Percentiles rank a stretch among this genome's conserved stretches.
phyloP scores from a whole-genome alignment of 2,329 filamentous ascomycete genomes.

The Colletotrichum lindemuthianum region DNA sequence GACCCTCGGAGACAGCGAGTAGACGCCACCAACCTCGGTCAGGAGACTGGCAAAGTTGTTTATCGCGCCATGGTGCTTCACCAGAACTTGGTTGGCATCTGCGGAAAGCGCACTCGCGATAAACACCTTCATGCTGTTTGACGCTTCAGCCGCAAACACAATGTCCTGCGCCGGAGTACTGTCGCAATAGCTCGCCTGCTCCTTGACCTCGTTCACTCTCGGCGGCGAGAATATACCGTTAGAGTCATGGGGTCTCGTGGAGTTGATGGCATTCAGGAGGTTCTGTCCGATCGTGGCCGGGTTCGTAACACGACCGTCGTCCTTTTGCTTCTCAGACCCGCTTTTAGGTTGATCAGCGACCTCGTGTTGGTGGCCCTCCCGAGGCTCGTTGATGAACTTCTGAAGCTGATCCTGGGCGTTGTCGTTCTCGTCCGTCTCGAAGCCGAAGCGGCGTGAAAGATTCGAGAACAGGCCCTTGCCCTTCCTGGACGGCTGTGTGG shows the following conservation, averaged over 20 bases:
- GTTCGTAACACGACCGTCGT: constrained; percentile 66
- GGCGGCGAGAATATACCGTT: constrained; percentile 78
- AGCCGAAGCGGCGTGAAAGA: constrained; percentile 73
- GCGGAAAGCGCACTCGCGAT: constrained; percentile 64
- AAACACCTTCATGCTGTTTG: constrained; percentile 79
- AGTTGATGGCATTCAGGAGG: constrained; percentile 80
- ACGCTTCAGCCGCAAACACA: constrained; percentile 73
- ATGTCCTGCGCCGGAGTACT: constrained; percentile 79
- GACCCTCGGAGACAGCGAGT: constrained; percentile 73
- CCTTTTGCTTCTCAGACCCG: constrained; percentile 42
- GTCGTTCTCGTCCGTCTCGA: constrained; percentile 62
- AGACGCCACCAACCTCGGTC: constrained; percentile 75
- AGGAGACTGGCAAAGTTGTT: constrained; percentile 77
- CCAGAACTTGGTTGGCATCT: constrained; percentile 67
- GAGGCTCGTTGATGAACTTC: constrained; percentile 53
- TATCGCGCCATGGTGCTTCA: constrained; percentile 68
- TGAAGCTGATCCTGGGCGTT: constrained; percentile 55
- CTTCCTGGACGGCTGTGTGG: constrained; percentile 49
- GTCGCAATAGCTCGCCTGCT: constrained; percentile 89
- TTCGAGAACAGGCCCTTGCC: constrained; percentile 73
- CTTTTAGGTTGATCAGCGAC: constrained; percentile 8
- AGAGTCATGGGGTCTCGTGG: constrained; percentile 81
- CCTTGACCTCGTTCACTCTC: constrained; percentile 77
- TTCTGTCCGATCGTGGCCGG: constrained; percentile 73
- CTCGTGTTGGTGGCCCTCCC: constrained; percentile 34